A percentile compares a stretch with the other conserved stretches of the same genome.
phyloP scores from a whole-genome alignment of 805 yeast genomes.

The Saccharomycopsis microspora region DNA sequence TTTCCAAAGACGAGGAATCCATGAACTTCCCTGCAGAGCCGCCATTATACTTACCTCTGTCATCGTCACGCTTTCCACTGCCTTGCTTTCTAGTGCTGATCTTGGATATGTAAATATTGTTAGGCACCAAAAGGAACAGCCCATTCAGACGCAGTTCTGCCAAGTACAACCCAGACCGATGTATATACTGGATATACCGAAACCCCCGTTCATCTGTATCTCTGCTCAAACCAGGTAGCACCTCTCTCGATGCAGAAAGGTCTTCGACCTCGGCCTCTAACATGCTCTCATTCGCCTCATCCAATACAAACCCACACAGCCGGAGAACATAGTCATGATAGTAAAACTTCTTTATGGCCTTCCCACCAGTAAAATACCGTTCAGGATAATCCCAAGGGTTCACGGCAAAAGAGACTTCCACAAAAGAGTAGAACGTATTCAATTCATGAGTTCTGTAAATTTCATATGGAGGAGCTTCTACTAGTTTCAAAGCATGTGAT shows the following conservation, averaged over 20 bases:
- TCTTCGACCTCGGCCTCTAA: background rate
- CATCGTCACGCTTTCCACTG: background rate
- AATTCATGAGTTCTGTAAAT: conserved; percentile 52
- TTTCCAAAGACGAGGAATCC: background rate
- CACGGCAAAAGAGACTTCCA: conserved; percentile 51
- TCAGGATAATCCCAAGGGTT: conserved; percentile 46
- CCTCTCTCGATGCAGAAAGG: background rate
- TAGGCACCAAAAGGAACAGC: conserved; percentile 73
- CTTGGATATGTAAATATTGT: conserved; percentile 71
- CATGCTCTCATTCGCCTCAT: conserved; percentile 41
- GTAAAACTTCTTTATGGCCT: conserved; percentile 44
- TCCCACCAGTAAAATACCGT: conserved; percentile 19
- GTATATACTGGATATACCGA: conserved; percentile 74
- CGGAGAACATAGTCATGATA: conserved; percentile 70
- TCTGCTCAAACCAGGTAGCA: background rate
- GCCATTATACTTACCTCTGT: background rate
- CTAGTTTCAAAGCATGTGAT: conserved; percentile 56
- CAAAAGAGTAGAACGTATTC: conserved; percentile 85
- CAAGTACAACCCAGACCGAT: conserved; percentile 77
- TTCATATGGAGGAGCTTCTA: conserved; percentile 17
- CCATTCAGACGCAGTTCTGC: conserved; percentile 80
- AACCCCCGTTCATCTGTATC: background rate
- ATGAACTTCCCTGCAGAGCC: background rate
- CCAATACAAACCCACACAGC: conserved; percentile 64
- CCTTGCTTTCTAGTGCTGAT: conserved; percentile 36